phyloP scores from a whole-genome alignment of 306 rosid genomes.

The Pachyrhizus erosus region DNA sequence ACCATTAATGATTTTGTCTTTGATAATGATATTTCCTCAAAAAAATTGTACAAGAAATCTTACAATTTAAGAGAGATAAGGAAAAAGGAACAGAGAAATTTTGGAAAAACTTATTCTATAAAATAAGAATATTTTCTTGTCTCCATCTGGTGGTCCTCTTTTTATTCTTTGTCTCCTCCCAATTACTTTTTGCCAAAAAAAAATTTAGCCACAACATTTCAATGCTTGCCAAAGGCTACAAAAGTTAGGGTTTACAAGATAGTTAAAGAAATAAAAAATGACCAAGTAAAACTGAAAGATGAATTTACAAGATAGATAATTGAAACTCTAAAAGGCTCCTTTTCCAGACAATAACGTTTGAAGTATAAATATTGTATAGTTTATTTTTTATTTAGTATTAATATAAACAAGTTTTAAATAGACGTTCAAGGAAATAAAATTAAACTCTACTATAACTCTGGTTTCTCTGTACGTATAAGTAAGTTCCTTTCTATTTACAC shows the following conservation, averaged over 20 bases:
- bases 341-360: not conserved
- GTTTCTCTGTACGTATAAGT: not conserved
- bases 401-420: not conserved
- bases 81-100: not conserved
- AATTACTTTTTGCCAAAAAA: not conserved
- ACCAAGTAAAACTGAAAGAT: not conserved
- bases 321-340: not conserved
- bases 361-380: too few relatives aligned
- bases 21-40: not conserved
- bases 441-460: not conserved
- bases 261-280: not conserved
- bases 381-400: not conserved
- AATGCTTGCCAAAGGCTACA: not conserved
- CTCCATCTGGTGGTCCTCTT: not conserved
- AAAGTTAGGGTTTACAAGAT: not conserved
- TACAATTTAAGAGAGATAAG: not conserved
- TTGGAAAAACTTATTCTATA: not conserved
- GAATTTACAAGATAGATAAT: not conserved
- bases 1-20: not conserved
- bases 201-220: not conserved
- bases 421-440: not conserved
- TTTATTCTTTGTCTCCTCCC: constrained; percentile 5
- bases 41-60: not conserved
- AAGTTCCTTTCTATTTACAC: not conserved
- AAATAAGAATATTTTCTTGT: not conserved